phyloP scores from a whole-genome alignment of 2,329 filamentous ascomycete genomes.

The Davidsoniella virescens region DNA sequence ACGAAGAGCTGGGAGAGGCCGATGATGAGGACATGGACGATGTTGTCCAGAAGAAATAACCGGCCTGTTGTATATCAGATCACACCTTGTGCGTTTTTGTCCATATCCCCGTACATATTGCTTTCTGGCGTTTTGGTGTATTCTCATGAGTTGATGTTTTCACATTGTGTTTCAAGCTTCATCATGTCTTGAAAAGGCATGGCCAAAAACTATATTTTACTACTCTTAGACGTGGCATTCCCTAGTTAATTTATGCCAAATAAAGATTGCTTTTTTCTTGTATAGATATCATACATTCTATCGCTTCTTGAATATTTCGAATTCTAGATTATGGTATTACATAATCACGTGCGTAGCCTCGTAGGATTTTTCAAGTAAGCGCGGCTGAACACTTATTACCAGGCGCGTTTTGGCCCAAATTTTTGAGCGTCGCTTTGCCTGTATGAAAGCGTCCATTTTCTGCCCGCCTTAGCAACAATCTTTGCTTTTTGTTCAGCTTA shows the following conservation, averaged over 20 bases:
- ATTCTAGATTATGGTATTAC: conserved; percentile 14
- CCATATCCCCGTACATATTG: neutral
- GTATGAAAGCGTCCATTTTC: neutral
- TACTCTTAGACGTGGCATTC: no score
- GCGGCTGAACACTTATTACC: conserved; percentile 11
- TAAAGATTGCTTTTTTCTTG: neutral
- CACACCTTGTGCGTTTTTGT: neutral
- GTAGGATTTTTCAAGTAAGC: conserved; percentile 7
- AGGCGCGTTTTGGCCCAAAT: conserved; percentile 9
- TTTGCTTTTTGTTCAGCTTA: neutral
- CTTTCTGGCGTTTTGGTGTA: neutral
- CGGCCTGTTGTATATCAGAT: neutral
- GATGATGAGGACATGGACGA: conserved; percentile 33
- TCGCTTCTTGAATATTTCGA: neutral
- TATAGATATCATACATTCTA: no score
- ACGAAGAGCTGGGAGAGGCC: conserved; percentile 36
- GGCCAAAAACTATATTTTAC: no score
- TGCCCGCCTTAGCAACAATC: neutral
- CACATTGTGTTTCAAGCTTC: no score
- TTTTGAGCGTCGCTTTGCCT: conserved; percentile 2
- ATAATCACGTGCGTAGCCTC: conserved; percentile 13
- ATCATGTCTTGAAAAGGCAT: no score
- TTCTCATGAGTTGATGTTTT: no score
- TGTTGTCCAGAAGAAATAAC: conserved; percentile 23
- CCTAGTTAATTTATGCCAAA: neutral